Conservation (phyloP, 768 basidiomycete species). For the Trametes maxima region DNA sequence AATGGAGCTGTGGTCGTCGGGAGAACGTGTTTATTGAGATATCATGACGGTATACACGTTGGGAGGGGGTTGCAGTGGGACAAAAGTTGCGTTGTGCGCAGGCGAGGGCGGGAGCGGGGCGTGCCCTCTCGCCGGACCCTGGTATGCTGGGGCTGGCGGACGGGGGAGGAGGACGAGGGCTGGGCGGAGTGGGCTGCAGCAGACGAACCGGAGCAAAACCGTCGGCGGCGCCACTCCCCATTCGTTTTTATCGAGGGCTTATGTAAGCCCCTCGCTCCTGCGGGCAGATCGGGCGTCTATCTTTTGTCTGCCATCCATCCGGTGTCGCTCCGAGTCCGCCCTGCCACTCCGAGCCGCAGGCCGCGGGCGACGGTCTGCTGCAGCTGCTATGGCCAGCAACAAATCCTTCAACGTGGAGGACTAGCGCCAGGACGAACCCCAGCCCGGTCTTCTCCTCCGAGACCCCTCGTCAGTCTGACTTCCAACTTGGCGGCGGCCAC, state of each 20-base stretch:
- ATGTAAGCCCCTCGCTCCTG: constrained; percentile 16
- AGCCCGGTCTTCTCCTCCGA: too few relatives aligned
- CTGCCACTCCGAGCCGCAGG: neutral
- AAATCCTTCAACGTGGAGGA: too few relatives aligned
- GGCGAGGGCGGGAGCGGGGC: constrained; percentile 26
- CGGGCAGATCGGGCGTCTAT: constrained; percentile 5
- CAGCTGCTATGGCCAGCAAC: too few relatives aligned
- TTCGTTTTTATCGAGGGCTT: constrained; percentile 26
- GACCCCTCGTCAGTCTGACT: too few relatives aligned
- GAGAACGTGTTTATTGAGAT: constrained; percentile 36
- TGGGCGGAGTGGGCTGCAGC: constrained; percentile 16
- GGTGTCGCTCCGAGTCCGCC: constrained; percentile 4
- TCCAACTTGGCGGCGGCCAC: neutral
- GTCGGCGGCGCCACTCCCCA: constrained; percentile 23
- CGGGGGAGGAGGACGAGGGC: constrained; percentile 12
- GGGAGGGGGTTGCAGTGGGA: constrained; percentile 15
- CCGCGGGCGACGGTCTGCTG: neutral
- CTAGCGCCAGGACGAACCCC: too few relatives aligned
- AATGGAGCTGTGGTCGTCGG: constrained; percentile 24
- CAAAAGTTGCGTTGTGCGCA: constrained; percentile 26
- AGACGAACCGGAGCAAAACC: constrained; percentile 28
- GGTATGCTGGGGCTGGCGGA: constrained; percentile 21
- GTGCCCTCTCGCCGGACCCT: constrained; percentile 34
- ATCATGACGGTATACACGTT: constrained; percentile 42
- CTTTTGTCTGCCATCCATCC: neutral